Conservation (phyloP, 169 alveolate genomes). For the Amoebophrya sp. region DNA sequence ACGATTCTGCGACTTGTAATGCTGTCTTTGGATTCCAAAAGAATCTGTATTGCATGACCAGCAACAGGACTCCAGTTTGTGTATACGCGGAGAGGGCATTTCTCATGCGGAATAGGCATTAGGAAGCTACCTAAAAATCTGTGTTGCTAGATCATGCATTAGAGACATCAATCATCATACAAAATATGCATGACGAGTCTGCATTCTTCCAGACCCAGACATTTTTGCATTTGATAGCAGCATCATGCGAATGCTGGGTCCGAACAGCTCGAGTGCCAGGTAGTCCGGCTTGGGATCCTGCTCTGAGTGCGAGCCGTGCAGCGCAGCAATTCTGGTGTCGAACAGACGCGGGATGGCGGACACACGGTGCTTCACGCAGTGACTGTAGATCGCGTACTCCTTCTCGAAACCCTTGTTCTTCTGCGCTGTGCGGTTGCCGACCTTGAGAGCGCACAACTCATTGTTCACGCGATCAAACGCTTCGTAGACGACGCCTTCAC, state of each 20-base stretch:
- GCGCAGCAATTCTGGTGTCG: neutral
- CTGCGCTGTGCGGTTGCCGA: neutral
- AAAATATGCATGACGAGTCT: too few relatives aligned
- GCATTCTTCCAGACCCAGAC: too few relatives aligned
- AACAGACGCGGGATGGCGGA: neutral
- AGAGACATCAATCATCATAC: too few relatives aligned
- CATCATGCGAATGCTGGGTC: constrained; percentile 17
- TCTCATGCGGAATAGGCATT: too few relatives aligned
- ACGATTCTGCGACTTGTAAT: too few relatives aligned
- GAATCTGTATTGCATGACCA: too few relatives aligned
- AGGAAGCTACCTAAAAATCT: too few relatives aligned
- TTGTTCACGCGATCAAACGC: neutral
- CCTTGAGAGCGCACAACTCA: neutral
- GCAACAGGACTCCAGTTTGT: too few relatives aligned
- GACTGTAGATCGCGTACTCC: constrained; percentile 2
- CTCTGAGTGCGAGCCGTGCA: neutral
- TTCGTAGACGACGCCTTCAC: constrained; percentile 11
- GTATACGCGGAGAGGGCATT: too few relatives aligned
- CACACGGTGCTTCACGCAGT: constrained; percentile 17
- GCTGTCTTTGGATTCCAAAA: too few relatives aligned
- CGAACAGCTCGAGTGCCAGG: neutral
- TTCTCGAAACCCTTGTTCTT: constrained; percentile 10
- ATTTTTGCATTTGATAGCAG: too few relatives aligned
- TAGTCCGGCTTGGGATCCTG: constrained; percentile 1
- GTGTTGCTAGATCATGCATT: too few relatives aligned